Evolutionary conservation across 148 eudicot species (phyloP).

Genomic region (Spergularia marina): DNA sequence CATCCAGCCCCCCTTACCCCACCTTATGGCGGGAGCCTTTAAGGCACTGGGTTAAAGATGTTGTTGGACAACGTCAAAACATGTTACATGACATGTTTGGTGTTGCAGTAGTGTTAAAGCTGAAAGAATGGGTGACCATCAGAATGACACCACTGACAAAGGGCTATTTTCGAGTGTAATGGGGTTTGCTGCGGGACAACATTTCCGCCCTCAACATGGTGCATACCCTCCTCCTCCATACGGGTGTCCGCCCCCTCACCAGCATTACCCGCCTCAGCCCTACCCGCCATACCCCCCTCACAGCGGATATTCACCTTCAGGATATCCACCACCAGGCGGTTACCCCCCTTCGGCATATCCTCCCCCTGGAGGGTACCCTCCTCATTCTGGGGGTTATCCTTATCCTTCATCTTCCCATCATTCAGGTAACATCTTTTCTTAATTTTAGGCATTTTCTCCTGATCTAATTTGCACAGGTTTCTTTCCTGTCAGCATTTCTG

Average conservation of each 20-base stretch:
- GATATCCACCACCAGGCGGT: constrained; percentile 34
- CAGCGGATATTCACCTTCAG: constrained; percentile 27
- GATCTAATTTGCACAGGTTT: neutral
- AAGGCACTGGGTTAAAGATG: too few species aligned
- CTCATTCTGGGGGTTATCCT: constrained; percentile 37
- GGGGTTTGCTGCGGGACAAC: constrained; percentile 28
- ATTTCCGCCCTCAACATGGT: constrained; percentile 14
- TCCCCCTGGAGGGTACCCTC: constrained; percentile 45
- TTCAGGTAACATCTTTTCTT: constrained; percentile 35
- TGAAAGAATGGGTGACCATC: constrained; percentile 21
- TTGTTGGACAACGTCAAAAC: neutral
- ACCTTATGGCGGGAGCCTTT: too few species aligned
- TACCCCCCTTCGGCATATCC: constrained; percentile 32
- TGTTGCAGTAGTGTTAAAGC: constrained; percentile 9
- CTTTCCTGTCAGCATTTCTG: neutral
- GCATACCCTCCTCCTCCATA: constrained; percentile 35
- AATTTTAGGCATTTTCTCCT: neutral
- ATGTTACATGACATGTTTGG: neutral
- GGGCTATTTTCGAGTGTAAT: constrained; percentile 28
- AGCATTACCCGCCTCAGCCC: constrained; percentile 19
- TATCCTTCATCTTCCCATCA: constrained; percentile 43
- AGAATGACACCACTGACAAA: constrained; percentile 30
- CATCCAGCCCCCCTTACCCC: too few species aligned
- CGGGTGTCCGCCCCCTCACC: constrained; percentile 27
- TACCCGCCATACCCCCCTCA: constrained; percentile 26